Evolutionary conservation across 371 early-diverging fungal genomes (phyloP).

Genomic region (Haplosporangium sp.): DNA sequence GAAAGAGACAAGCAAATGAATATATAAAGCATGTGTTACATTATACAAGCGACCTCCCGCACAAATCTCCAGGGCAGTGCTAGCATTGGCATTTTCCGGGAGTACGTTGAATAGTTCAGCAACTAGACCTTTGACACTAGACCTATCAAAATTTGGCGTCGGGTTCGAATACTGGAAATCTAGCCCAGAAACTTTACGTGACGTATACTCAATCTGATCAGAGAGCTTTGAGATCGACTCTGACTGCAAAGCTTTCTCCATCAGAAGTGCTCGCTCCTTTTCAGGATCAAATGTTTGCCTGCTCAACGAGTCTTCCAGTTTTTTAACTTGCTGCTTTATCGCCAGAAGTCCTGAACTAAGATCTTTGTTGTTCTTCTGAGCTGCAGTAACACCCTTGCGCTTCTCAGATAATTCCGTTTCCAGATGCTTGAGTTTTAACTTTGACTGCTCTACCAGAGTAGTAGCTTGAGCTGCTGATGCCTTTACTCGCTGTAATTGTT

Average conservation of each 20-base stretch:
- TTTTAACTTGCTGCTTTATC: slow-evolving; percentile 29
- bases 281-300: slow-evolving; percentile 37
- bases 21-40: slow-evolving; percentile 58
- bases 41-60: slow-evolving; percentile 95
- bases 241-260: slow-evolving; percentile 30
- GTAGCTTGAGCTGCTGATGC: slow-evolving; percentile 44
- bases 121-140: slow-evolving; percentile 91
- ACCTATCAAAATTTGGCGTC: slow-evolving; percentile 87
- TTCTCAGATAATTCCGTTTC: slow-evolving; percentile 35
- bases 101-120: slow-evolving; percentile 87
- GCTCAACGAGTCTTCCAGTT: slow-evolving; percentile 38
- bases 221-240: slow-evolving; percentile 21
- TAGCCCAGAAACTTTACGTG: slow-evolving; percentile 66
- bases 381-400: slow-evolving; percentile 21
- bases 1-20: not conserved
- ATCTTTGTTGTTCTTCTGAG: slow-evolving; percentile 39
- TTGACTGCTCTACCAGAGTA: slow-evolving; percentile 53
- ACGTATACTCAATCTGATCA: slow-evolving; percentile 61
- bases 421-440: slow-evolving; percentile 45
- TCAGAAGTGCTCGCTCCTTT: slow-evolving; percentile 23
- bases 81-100: slow-evolving; percentile 67
- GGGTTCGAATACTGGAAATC: slow-evolving; percentile 82
- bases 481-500: slow-evolving; percentile 82
- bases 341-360: slow-evolving; percentile 22
- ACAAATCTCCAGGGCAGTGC: slow-evolving; percentile 92